A percentile compares a stretch with the other conserved stretches of the same genome.
These are phyloP conservation scores for Backusella tarrabulga DNA, from an alignment of 192 early-diverging fungal species.

Conservation along the genomic window DNA sequence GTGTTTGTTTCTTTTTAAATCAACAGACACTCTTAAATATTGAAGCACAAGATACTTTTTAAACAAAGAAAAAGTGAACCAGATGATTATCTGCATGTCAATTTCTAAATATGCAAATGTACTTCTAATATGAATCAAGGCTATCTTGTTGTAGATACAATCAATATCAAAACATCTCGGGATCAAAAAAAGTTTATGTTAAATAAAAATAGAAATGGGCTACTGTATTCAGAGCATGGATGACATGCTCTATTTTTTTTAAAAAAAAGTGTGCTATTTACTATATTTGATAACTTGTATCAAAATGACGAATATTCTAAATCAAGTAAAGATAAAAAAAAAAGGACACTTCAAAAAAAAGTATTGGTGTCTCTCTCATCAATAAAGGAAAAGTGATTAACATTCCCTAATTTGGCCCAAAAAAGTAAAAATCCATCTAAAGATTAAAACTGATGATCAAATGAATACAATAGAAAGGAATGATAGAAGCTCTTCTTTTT, in stretches of 20 bases:
- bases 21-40: not conserved
- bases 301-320: not conserved
- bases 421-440: not conserved
- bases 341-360: not conserved
- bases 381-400: not conserved
- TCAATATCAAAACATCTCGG: not conserved
- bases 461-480: not conserved
- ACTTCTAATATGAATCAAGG: not conserved
- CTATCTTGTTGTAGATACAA: not conserved
- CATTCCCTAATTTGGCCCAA: not conserved
- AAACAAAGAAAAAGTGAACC: not conserved
- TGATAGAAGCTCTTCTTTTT: not conserved
- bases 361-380: not conserved
- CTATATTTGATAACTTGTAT: not conserved
- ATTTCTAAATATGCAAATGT: not conserved
- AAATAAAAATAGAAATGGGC: not conserved
- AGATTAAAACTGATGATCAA: not conserved
- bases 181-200: not conserved
- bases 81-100: not conserved
- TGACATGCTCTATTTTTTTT: not conserved
- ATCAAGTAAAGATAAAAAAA: not conserved
- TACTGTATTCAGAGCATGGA: not conserved
- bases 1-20: not conserved
- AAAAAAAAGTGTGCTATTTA: not conserved
- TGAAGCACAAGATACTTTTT: not conserved